Evolutionary conservation across 2,329 filamentous ascomycete species (phyloP), one percentile per base, ranked within the genome.

Genomic region (Camillea tinctor): DNA sequence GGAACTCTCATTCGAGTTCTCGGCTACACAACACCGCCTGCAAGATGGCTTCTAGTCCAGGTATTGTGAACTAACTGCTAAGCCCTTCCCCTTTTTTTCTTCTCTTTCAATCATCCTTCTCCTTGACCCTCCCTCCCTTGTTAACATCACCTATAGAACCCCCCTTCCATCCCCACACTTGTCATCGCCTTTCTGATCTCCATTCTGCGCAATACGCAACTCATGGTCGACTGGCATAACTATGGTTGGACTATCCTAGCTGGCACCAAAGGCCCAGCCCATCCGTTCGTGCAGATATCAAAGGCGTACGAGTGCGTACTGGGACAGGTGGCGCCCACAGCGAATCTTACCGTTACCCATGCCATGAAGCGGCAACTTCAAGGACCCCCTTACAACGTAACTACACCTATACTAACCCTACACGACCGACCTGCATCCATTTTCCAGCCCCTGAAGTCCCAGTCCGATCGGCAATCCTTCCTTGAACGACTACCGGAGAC

Each of bases 141-240:
- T 30, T 30, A 7, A 30, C 26, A 4, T 30, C 26, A 9, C 8
- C 13, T 30, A 2, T 76, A 97, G 83, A 99, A 98, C 69, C 95
- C 95, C 6, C 95, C 95, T 0, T 95, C 94, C 0, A 97, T 98
- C 60, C 95, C 95, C 0, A 96, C 93, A 0, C 84, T 99, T 21
- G 85, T 89, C 55, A 80, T 97, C 44, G 90, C 92, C 17, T 81
- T 88, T 21, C 63, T 93, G 3, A 81, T 92, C 53, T 91, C 91
- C 69, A 84, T 88, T 67, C 74, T 96, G 55, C 88, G 95, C 54
- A 89, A 91, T 67, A 96, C 91, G 48, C 85, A 86, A 59, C 83
- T 99, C 3, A 82, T 98, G 62, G 90, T 98, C 58, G 95, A 99
- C 79, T 99, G 95, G 95, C 95, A 99, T 80, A 99, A 99, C 76